A percentile compares a stretch with the other conserved stretches of the same genome.
These are phyloP conservation scores for Puccinia coronata DNA, from an alignment of 1,284 basidiomycete genomes.

Conservation along the genomic window DNA sequence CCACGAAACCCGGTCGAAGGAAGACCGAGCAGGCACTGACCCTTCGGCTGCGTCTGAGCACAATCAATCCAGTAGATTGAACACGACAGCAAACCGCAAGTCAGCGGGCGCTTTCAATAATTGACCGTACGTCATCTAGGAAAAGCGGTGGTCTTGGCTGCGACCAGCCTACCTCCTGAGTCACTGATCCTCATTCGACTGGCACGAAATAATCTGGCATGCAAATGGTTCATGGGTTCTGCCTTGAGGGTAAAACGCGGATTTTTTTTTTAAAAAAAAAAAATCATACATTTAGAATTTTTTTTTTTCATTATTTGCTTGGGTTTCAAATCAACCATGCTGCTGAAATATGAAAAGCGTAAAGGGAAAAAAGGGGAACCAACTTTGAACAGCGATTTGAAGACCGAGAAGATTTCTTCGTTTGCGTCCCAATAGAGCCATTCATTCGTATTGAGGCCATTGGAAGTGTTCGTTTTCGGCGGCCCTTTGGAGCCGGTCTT, in stretches of 20 bases:
- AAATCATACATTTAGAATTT: no score
- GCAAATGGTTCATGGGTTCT: slow-evolving; percentile 30
- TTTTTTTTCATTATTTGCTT: no score
- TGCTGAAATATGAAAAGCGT: no score
- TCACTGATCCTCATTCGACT: slow-evolving; percentile 35
- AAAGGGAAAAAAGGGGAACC: background rate
- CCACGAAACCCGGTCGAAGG: slow-evolving; percentile 47
- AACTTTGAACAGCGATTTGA: slow-evolving; percentile 29
- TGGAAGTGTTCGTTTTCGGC: background rate
- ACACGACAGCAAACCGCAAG: background rate
- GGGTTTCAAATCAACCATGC: background rate
- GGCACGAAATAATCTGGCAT: slow-evolving; percentile 27
- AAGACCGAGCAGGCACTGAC: background rate
- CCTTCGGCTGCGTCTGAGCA: background rate
- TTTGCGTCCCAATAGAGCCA: slow-evolving; percentile 45
- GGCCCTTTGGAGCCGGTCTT: slow-evolving; percentile 1
- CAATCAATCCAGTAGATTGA: background rate
- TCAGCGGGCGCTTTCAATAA: background rate
- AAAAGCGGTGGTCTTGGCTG: background rate
- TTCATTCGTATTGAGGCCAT: slow-evolving; percentile 23
- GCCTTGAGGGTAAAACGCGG: background rate
- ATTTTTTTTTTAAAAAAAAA: no score
- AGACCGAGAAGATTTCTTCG: slow-evolving; percentile 41
- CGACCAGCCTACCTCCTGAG: background rate
- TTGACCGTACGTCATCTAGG: background rate